Conservation (phyloP, 2,329 filamentous ascomycete genomes). For the Penicillium sp. region DNA sequence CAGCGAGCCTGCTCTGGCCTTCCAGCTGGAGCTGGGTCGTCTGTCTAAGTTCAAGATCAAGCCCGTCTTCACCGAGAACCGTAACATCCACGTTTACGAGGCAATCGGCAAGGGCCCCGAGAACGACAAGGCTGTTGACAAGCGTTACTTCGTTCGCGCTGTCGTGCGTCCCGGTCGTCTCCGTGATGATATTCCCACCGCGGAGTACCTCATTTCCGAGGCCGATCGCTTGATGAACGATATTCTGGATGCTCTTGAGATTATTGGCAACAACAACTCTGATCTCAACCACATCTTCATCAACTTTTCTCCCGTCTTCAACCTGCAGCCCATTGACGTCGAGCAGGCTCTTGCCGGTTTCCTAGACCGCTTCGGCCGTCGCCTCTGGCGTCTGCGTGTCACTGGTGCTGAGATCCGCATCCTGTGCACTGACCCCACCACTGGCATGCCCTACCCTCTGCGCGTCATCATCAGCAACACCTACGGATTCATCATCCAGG, state of each 20-base stretch:
- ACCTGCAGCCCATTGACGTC: constrained; percentile 83
- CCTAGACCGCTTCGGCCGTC: constrained; percentile 92
- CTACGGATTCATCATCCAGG: constrained; percentile 94
- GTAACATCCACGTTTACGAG: constrained; percentile 99
- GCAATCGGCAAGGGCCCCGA: constrained; percentile 92
- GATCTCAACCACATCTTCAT: constrained; percentile 99
- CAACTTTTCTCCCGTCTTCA: constrained; percentile 98
- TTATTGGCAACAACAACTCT: constrained; percentile 98
- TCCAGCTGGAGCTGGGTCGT: constrained; percentile 95
- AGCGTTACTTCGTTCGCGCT: constrained; percentile 97
- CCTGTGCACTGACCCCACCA: constrained; percentile 87
- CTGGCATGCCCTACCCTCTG: constrained; percentile 84
- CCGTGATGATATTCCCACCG: constrained; percentile 96
- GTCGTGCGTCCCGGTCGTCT: constrained; percentile 93
- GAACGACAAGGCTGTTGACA: constrained; percentile 70
- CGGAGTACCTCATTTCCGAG: constrained; percentile 96
- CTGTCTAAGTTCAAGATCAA: constrained; percentile 97
- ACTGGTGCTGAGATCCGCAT: constrained; percentile 98
- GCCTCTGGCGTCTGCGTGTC: constrained; percentile 94
- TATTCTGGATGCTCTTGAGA: constrained; percentile 95
- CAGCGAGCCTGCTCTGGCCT: constrained; percentile 92
- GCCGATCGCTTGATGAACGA: constrained; percentile 96
- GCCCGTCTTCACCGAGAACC: constrained; percentile 98
- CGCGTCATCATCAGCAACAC: constrained; percentile 98
- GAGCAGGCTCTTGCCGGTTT: constrained; percentile 93